phyloP scores from a whole-genome alignment of 2,329 filamentous ascomycete genomes.

The Microdochium bolleyi region DNA sequence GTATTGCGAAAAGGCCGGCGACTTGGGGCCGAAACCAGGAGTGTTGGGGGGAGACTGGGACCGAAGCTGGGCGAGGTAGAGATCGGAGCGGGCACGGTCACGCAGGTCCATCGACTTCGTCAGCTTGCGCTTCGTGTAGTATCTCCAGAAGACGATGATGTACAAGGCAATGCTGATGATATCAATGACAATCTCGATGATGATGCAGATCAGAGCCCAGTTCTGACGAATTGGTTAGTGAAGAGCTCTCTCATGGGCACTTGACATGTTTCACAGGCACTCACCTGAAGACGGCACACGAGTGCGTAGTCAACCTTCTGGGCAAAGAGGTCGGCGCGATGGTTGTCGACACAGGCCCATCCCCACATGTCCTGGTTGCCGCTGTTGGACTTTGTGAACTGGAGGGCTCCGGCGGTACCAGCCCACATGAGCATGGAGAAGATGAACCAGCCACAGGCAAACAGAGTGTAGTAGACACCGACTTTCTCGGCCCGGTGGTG shows the following conservation, averaged over 20 bases:
- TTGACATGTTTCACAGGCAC: no score
- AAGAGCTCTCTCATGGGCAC: no score
- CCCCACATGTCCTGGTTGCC: slow-evolving; percentile 91
- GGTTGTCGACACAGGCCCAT: slow-evolving; percentile 93
- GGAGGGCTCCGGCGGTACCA: slow-evolving; percentile 74
- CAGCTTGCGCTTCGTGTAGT: slow-evolving; percentile 92
- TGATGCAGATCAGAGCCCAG: slow-evolving; percentile 92
- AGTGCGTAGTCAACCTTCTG: slow-evolving; percentile 82
- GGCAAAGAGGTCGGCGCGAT: slow-evolving; percentile 66
- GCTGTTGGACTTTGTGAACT: slow-evolving; percentile 65
- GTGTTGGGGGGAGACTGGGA: slow-evolving; percentile 91
- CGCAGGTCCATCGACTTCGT: slow-evolving; percentile 95
- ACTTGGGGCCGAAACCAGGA: slow-evolving; percentile 73
- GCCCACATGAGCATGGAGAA: slow-evolving; percentile 91
- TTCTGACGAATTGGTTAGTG: no score
- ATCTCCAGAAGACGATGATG: slow-evolving; percentile 91
- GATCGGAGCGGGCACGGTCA: slow-evolving; percentile 86
- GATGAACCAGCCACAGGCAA: slow-evolving; percentile 89
- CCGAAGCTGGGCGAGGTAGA: slow-evolving; percentile 83
- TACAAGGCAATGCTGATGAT: slow-evolving; percentile 88
- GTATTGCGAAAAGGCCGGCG: slow-evolving; percentile 44
- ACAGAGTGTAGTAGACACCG: slow-evolving; percentile 89
- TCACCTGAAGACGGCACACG: slow-evolving; percentile 78
- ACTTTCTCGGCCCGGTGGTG: slow-evolving; percentile 87
- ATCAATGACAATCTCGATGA: slow-evolving; percentile 94